phyloP scores from a whole-genome alignment of 83 land plant genomes.

The Diphasiastrum complanatum region DNA sequence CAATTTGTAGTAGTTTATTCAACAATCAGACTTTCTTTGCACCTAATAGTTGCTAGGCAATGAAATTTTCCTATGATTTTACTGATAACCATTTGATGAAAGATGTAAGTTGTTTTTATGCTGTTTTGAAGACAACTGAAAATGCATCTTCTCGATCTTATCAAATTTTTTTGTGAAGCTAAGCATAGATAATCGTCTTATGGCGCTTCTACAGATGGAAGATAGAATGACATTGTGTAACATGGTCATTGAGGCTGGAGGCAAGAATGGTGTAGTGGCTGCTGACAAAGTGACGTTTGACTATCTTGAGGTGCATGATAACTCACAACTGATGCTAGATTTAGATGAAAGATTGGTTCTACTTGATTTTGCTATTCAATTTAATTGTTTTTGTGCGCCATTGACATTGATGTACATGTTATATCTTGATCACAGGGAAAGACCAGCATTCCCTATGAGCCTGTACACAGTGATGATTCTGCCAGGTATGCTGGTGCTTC shows the following conservation, averaged over 20 bases:
- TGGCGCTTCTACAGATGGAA: conserved; percentile 89
- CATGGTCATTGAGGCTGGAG: conserved; percentile 99
- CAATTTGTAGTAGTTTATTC: too few species aligned
- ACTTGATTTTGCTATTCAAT: conserved; percentile 2
- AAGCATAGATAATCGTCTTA: too few species aligned
- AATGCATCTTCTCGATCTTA: too few species aligned
- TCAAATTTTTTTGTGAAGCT: too few species aligned
- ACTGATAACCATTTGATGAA: too few species aligned
- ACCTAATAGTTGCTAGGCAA: too few species aligned
- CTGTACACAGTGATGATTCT: conserved; percentile 67
- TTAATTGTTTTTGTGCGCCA: background rate
- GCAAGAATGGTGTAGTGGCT: conserved; percentile 91
- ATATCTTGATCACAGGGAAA: conserved; percentile 64
- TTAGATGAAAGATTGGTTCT: background rate
- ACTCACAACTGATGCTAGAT: too few species aligned
- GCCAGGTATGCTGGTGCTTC: conserved; percentile 52
- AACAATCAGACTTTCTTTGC: too few species aligned
- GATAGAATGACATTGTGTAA: conserved; percentile 98
- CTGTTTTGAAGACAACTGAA: too few species aligned
- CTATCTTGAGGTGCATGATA: conserved; percentile 61
- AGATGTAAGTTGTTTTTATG: too few species aligned
- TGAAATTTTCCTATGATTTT: too few species aligned
- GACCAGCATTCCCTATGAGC: conserved; percentile 53
- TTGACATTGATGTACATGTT: background rate
- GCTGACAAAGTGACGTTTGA: conserved; percentile 73